Evolutionary conservation across 768 basidiomycete genomes (phyloP), one percentile per base, ranked within the genome.

Genomic region (Mycena capillaripes): DNA sequence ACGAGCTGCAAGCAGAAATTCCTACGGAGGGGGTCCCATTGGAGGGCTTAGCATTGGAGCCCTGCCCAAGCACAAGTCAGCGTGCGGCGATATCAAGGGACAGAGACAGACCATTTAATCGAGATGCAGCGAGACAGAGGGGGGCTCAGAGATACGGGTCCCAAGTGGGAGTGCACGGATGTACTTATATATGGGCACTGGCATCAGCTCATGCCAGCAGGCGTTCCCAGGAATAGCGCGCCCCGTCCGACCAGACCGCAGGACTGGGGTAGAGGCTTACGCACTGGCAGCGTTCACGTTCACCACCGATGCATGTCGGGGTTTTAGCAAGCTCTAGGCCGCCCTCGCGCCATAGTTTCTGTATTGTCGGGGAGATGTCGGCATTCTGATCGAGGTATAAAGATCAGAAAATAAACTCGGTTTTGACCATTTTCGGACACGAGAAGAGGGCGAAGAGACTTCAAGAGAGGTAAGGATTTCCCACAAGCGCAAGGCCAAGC

Each of bases 341-440:
- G 40, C 5, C 40, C 58, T 12, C 17, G 7, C 25, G 17, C 44
- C 34, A 21, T n/a, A 17, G 9, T 56, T 38, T 38, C 7, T 30
- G 17, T 9, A 69, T 62, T 69, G 60, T 69, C 68, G 68, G 68
- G 9, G 69, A 63, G 32, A 70, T 63, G 32, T 70, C 61, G 68
- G 68, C 38, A 52, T 60, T 38, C 34, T 34, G 34, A 57, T 57
- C 32, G 38, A 19, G 4, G 12, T 50, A 17, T 17, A 25, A 36
- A 46, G 19, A 61, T 61, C 59, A 46, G 16, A 14, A 61, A 61
- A 69, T 55, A 69, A 23, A 42, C 48, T 44, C 10, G 21, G 68
- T 44, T 61, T 23, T 46, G 55, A 29, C 65, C 65, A 25, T 66
- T 10, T 46, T 66, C 7, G 34, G 53, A 19, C n/a, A 57, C 1